A percentile compares a stretch with the other conserved stretches of the same genome.
phyloP scores from a whole-genome alignment of 179 eudicot species.

The Drosera spatulata region DNA sequence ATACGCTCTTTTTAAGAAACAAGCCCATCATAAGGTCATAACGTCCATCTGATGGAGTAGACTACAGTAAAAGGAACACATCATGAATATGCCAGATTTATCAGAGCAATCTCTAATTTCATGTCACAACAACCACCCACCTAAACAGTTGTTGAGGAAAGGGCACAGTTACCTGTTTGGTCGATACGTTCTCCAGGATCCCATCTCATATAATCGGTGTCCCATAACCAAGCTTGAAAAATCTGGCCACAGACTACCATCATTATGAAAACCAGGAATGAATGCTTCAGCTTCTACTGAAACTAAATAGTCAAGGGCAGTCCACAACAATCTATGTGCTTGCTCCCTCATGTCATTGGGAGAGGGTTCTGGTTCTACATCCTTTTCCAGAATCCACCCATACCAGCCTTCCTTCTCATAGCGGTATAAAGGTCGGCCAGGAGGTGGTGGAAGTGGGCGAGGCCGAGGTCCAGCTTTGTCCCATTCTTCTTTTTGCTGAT shows the following conservation, averaged over 20 bases:
- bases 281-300: conserved; percentile 94
- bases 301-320: conserved; percentile 91
- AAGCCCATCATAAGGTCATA: no score
- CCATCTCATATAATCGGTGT: conserved; percentile 75
- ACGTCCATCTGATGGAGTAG: no score
- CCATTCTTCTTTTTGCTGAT: conserved; percentile 67
- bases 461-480: conserved; percentile 95
- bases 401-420: conserved; percentile 99
- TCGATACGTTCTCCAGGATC: conserved; percentile 77
- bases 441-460: conserved; percentile 97
- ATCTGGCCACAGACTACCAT: conserved; percentile 90
- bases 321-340: conserved; percentile 86
- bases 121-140: no score
- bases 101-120: no score
- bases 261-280: conserved; percentile 84
- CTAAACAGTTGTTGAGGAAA: not conserved
- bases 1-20: no score
- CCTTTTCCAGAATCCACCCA: conserved; percentile 87
- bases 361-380: conserved; percentile 70
- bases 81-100: no score
- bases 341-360: conserved; percentile 40
- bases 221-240: conserved; percentile 96
- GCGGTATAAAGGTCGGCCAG: conserved; percentile 69
- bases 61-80: no score
- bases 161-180: conserved; percentile 62